Percentiles rank a stretch among this genome's conserved stretches.
These are phyloP conservation scores for Hericium erinaceus DNA, from an alignment of 768 basidiomycete species.

Conservation along the genomic window DNA sequence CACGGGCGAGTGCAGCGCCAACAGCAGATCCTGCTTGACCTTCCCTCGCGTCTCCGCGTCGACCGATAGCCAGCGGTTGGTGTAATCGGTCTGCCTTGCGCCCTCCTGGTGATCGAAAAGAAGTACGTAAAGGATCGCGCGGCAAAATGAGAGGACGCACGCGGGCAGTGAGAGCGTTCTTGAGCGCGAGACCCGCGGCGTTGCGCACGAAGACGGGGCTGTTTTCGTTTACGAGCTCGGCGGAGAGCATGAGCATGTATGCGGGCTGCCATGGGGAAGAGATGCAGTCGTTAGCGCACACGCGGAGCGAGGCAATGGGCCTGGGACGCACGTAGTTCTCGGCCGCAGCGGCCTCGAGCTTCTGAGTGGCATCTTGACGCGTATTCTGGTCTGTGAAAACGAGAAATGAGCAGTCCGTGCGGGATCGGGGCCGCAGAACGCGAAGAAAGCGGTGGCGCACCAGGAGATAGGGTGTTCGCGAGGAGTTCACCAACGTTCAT, in stretches of 20 bases:
- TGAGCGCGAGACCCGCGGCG: constrained; percentile 94
- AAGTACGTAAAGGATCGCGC: not conserved
- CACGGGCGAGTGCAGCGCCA: constrained; percentile 66
- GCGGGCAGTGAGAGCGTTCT: constrained; percentile 86
- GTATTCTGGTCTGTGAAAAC: constrained; percentile 62
- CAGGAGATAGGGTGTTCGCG: constrained; percentile 84
- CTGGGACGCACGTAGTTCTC: constrained; percentile 75
- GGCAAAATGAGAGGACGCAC: constrained; percentile 40
- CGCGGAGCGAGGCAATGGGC: not conserved
- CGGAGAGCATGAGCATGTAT: constrained; percentile 87
- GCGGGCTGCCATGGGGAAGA: constrained; percentile 53
- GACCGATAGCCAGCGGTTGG: constrained; percentile 77
- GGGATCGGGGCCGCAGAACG: constrained; percentile 18
- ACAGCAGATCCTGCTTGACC: constrained; percentile 83
- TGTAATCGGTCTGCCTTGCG: constrained; percentile 64
- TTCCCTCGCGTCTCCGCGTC: constrained; percentile 56
- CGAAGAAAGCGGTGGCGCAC: constrained; percentile 38
- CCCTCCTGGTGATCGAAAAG: constrained; percentile 44
- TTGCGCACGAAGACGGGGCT: constrained; percentile 71
- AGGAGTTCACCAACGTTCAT: constrained; percentile 93
- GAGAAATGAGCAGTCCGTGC: constrained; percentile 11
- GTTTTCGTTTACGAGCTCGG: constrained; percentile 72
- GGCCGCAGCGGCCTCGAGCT: constrained; percentile 77
- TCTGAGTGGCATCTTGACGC: constrained; percentile 86
- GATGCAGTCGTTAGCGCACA: constrained; percentile 6